Evolutionary conservation across 345 rosid species (phyloP), one percentile per base, ranked within the genome.

Genomic region (Lumnitzera racemosa): DNA sequence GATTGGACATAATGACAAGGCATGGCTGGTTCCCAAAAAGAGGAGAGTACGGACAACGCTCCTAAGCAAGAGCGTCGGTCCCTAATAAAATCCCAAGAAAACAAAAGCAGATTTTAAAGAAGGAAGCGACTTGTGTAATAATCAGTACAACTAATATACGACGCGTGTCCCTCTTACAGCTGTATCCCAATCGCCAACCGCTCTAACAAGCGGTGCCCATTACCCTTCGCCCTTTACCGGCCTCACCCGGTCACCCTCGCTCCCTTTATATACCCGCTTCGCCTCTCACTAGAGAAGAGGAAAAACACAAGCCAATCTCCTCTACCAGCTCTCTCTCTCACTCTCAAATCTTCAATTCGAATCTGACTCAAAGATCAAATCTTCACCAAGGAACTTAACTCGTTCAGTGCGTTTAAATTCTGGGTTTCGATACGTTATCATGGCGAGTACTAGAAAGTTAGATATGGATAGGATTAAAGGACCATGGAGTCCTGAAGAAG

Each of bases 401-500:
- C 43, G 43, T 36, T 36, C 11, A 7, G 43, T 36, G 43, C 10
- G 43, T 7, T 36, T 36, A 36, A 9, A 36, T 36, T 36, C 9
- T 36, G 43, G 43, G 43, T 36, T 9, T 9, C 43, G 43, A 36
- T 36, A 3, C 43, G 9, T 36, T 36, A 27, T 27, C 5, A 36
- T 36, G 43, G 43, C 43, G 43, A 36, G 43, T 59, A 24, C 46
- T 49, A 48, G 77, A 56, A 87, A 77, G 49, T 36, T 36, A 36
- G 84, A 84, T 49, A 72, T 74, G 76, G 96, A 92, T 72, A 81
- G 96, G 83, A 89, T 92, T 67, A 92, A 83, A 70, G 96, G 98
- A 15, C 98, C 96, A 15, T 91, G 98, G 98, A 91, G 95, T 67
- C 92, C 95, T 13, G 91, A 91, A 55, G 98, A 91, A 66, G 98